phyloP scores from a whole-genome alignment of 1,284 basidiomycete genomes.

The Trametes versicolor region DNA sequence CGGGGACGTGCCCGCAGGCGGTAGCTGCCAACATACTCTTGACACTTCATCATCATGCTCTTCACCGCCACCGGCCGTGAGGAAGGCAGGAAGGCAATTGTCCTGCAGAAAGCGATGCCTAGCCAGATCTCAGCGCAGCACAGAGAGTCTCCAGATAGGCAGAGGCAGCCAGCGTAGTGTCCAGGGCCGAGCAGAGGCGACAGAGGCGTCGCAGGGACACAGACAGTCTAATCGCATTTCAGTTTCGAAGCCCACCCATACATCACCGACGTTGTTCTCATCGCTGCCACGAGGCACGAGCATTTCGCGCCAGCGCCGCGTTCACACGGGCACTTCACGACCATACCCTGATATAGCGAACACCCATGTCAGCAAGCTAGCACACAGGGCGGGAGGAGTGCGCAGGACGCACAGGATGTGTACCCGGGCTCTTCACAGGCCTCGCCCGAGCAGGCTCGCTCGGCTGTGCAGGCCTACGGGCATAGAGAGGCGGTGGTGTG shows the following conservation, averaged over 20 bases:
- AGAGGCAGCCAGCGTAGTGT: background rate
- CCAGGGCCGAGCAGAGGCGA: background rate
- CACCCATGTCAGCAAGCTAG: background rate
- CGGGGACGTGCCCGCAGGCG: conserved; percentile 15
- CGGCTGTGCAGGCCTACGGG: background rate
- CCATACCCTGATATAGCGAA: conserved; percentile 1
- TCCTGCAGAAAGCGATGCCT: background rate
- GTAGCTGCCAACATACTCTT: background rate
- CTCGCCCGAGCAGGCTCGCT: background rate
- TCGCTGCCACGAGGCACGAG: conserved; percentile 1
- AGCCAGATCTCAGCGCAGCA: background rate
- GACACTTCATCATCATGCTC: conserved; percentile 5
- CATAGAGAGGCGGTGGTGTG: conserved; percentile 1
- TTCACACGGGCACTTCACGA: background rate
- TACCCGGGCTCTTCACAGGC: background rate
- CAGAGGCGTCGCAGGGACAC: background rate
- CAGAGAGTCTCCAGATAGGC: background rate
- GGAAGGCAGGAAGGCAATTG: background rate
- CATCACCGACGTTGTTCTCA: background rate
- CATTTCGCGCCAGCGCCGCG: background rate
- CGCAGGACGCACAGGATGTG: background rate
- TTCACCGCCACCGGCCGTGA: conserved; percentile 4
- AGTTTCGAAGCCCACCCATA: background rate
- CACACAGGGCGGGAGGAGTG: background rate
- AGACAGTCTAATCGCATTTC: background rate